Percentiles rank a stretch among this genome's conserved stretches.
These are phyloP conservation scores for Kodamaea sagamina DNA, from an alignment of 805 yeast genomes.

Conservation along the genomic window DNA sequence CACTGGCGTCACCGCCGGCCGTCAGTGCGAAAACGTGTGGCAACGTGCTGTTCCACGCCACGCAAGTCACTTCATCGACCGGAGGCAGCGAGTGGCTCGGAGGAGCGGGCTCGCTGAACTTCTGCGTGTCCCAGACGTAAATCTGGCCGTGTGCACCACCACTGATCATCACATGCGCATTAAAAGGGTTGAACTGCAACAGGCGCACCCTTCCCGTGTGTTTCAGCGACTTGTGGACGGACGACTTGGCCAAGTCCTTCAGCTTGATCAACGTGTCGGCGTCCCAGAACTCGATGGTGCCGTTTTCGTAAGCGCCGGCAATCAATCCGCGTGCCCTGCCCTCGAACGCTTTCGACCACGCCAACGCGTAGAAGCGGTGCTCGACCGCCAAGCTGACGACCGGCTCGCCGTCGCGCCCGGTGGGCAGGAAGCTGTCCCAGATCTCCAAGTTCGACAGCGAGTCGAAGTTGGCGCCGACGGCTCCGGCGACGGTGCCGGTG, in stretches of 20 bases:
- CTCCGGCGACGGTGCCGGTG: conserved; percentile 95
- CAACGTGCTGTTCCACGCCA: conserved; percentile 86
- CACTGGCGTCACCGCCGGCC: conserved; percentile 78
- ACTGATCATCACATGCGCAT: conserved; percentile 71
- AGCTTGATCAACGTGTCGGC: conserved; percentile 50
- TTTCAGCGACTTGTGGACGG: conserved; percentile 52
- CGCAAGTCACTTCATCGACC: conserved; percentile 73
- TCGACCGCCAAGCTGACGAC: conserved; percentile 38
- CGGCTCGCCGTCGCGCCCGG: conserved; percentile 30
- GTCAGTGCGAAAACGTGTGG: conserved; percentile 89
- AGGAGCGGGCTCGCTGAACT: conserved; percentile 54
- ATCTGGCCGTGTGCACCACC: conserved; percentile 91
- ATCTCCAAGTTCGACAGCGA: conserved; percentile 76
- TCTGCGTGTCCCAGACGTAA: conserved; percentile 83
- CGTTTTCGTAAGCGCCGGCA: conserved; percentile 90
- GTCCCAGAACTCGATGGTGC: conserved; percentile 78
- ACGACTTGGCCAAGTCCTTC: conserved; percentile 42
- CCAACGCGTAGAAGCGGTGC: conserved; percentile 67
- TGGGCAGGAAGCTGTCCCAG: conserved; percentile 61
- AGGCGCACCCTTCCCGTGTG: conserved; percentile 73
- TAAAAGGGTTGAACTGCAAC: conserved; percentile 75
- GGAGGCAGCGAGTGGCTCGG: conserved; percentile 85
- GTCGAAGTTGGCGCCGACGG: conserved; percentile 85
- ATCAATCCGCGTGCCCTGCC: conserved; percentile 54
- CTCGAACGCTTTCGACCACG: conserved; percentile 70